phyloP scores from a whole-genome alignment of 768 basidiomycete species.

The Mycena pura region DNA sequence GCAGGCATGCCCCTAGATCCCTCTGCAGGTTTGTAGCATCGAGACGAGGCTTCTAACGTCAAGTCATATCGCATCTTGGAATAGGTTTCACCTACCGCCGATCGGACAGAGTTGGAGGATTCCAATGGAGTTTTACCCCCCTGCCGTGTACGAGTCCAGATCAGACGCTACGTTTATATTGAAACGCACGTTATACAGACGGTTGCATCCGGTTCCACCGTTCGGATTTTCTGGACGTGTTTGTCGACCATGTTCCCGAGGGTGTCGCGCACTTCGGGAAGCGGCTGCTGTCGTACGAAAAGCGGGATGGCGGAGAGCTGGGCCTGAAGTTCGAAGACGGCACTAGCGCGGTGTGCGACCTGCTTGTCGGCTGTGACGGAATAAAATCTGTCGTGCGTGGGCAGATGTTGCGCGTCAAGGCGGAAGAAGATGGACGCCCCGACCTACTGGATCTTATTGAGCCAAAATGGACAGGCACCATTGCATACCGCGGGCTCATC shows the following conservation, averaged over 20 bases:
- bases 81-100: slow-evolving; percentile 54
- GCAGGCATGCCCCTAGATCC: slow-evolving; percentile 43
- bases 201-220: slow-evolving; percentile 55
- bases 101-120: slow-evolving; percentile 50
- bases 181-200: slow-evolving; percentile 27
- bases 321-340: slow-evolving; percentile 38
- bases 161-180: too few species aligned
- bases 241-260: slow-evolving; percentile 41
- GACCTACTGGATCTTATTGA: slow-evolving; percentile 42
- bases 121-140: slow-evolving; percentile 45
- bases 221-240: slow-evolving; percentile 53
- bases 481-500: slow-evolving; percentile 54
- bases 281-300: slow-evolving; percentile 38
- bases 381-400: slow-evolving; percentile 44
- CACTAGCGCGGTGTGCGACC: slow-evolving; percentile 43
- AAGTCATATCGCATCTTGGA: slow-evolving; percentile 35
- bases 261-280: slow-evolving; percentile 47
- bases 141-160: slow-evolving; percentile 51
- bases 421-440: slow-evolving; percentile 31
- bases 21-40: slow-evolving; percentile 30
- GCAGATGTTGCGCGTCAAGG: slow-evolving; percentile 37
- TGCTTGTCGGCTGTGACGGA: slow-evolving; percentile 56
- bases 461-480: slow-evolving; percentile 53
- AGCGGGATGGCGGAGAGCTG: slow-evolving; percentile 24
- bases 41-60: too few species aligned